Evolutionary conservation across 192 early-diverging fungal species (phyloP).

Genomic region (Dissophora globulifera): DNA sequence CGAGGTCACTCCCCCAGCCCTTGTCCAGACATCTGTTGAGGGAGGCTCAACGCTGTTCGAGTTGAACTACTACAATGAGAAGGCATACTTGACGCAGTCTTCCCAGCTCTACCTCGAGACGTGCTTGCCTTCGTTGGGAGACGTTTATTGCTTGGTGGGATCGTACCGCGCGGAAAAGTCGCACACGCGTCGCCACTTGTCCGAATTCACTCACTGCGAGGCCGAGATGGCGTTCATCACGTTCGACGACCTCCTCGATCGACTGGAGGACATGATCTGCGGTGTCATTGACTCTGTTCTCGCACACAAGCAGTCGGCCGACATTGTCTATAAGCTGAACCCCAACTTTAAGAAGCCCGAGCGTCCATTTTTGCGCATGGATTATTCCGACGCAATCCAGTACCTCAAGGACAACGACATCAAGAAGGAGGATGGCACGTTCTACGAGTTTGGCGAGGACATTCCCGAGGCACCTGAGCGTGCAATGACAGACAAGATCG

Average conservation of each 20-base stretch:
- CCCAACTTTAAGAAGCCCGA: constrained; percentile 84
- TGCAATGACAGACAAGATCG: constrained; percentile 98
- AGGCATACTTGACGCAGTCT: constrained; percentile 97
- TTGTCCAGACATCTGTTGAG: constrained; percentile 99
- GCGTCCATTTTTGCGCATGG: constrained; percentile 94
- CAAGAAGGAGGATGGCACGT: constrained; percentile 89
- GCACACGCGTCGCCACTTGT: constrained; percentile 95
- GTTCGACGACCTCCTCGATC: constrained; percentile 89
- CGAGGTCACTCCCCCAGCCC: constrained; percentile 97
- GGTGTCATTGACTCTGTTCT: constrained; percentile 83
- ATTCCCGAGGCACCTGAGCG: constrained; percentile 99
- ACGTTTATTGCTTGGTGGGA: constrained; percentile 96
- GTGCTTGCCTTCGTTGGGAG: constrained; percentile 92
- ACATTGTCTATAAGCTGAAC: constrained; percentile 90
- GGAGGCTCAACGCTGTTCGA: constrained; percentile 95
- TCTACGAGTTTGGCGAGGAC: constrained; percentile 98
- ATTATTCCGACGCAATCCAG: constrained; percentile 94
- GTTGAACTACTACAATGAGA: constrained; percentile 96
- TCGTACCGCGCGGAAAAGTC: constrained; percentile 98
- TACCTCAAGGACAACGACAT: constrained; percentile 94
- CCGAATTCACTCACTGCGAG: constrained; percentile 96
- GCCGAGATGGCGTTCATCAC: constrained; percentile 94
- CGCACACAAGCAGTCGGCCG: constrained; percentile 75
- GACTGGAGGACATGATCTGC: constrained; percentile 91
- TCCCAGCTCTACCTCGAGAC: constrained; percentile 99